These are phyloP conservation scores for Cercospora berteroae DNA, from an alignment of 2,329 filamentous ascomycete species.

Conservation along the genomic window DNA sequence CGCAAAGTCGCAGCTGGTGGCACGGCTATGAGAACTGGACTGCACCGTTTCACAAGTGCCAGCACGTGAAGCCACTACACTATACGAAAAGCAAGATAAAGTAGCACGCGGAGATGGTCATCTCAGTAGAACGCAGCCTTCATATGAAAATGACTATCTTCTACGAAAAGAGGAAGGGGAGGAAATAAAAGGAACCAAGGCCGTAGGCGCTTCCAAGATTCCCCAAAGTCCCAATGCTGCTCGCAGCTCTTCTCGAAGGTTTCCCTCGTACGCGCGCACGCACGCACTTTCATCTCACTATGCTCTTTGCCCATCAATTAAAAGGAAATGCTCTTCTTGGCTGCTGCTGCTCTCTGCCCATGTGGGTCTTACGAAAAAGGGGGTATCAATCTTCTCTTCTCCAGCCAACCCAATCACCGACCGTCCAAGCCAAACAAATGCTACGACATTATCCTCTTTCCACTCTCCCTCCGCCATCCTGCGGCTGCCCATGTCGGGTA, in stretches of 20 bases:
- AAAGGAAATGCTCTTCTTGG: background rate
- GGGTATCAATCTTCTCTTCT: conserved; percentile 4
- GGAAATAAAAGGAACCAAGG: background rate
- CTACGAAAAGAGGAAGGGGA: background rate
- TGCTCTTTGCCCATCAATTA: background rate
- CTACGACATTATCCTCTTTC: background rate
- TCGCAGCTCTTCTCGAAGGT: background rate
- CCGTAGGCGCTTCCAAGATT: background rate
- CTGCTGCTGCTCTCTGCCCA: background rate
- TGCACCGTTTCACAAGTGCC: too few relatives aligned
- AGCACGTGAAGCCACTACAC: background rate
- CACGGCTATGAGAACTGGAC: background rate
- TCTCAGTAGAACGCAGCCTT: background rate
- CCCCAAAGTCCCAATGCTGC: background rate
- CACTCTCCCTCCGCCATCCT: background rate
- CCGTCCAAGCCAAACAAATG: background rate
- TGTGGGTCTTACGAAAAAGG: background rate
- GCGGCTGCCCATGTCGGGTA: background rate
- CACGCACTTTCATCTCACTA: background rate
- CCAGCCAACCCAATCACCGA: background rate
- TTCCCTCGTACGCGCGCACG: too few relatives aligned
- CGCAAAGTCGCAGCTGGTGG: background rate
- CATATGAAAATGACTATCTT: conserved; percentile 2
- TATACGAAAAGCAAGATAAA: background rate
- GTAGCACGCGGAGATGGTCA: background rate